Evolutionary conservation across 1,284 basidiomycete species (phyloP), one percentile per base, ranked within the genome.

Genomic region (Golubevia sp.): DNA sequence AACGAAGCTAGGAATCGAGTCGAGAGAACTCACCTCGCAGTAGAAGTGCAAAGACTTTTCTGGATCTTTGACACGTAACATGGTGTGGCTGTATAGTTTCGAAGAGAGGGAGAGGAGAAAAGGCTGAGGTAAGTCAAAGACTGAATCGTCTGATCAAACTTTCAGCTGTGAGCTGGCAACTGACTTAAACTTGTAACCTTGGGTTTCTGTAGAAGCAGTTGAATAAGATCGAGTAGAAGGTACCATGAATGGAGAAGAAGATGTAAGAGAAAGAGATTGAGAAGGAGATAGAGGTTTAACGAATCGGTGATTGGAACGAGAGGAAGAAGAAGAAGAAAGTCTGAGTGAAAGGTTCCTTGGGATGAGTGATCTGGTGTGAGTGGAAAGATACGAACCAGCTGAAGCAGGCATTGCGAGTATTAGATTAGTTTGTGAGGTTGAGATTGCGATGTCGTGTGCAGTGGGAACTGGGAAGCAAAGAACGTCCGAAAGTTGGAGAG

Each of bases 21-120:
- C n/a, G n/a, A n/a, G n/a, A n/a, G n/a, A n/a, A n/a, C n/a, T n/a
- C n/a, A n/a, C 55, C 51, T 82, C 64, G 55, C 73, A 57, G 71
- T 82, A 82, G 44, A 82, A 82, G 52, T 77, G 64, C 51, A 82
- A 68, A 51, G 74, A 76, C 51, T 56, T 57, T 55, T 94, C 89
- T 18, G 93, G 91, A 84, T 97, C 93, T 86, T 91, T 94, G 83
- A 96, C 88, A 71, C 94, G 89, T 78, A 94, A 85, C 92, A 93
- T 94, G 30, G 91, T 92, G 85, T 95, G 92, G 84, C n/a, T n/a
- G n/a, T n/a, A n/a, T n/a, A n/a, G n/a, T n/a, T n/a, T n/a, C 76
- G 58, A n/a, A 0, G 13, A 21, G 13, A 18, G 8, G 3, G 25
- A 3, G 55, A 34, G 53, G 26, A 49, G 24, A 24, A 13, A 24